Evolutionary conservation across 2,329 filamentous ascomycete genomes (phyloP).

Genomic region (Neocucurbitaria cava): DNA sequence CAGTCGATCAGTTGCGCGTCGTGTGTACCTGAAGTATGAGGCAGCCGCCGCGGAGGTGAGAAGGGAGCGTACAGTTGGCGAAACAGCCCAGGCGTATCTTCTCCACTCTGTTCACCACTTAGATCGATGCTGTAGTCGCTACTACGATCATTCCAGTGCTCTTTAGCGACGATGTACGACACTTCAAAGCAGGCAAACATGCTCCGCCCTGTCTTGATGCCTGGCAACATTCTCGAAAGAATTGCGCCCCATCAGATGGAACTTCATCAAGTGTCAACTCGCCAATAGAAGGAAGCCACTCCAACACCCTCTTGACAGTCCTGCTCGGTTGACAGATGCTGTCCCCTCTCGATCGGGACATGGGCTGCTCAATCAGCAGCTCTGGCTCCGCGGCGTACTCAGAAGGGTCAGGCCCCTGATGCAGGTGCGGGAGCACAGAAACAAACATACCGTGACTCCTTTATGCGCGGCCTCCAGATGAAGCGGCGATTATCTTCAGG

Average conservation of each 20-base stretch:
- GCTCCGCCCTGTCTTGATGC: constrained; percentile 34
- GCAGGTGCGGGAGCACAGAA: constrained; percentile 35
- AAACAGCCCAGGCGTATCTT: constrained; percentile 27
- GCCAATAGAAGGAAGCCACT: constrained; percentile 28
- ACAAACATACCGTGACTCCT: constrained; percentile 13
- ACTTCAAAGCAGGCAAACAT: constrained; percentile 11
- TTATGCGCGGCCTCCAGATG: constrained; percentile 21
- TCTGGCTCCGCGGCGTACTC: constrained; percentile 20
- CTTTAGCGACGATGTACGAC: constrained; percentile 10
- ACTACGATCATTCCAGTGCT: constrained; percentile 6
- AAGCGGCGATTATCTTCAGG: constrained; percentile 2
- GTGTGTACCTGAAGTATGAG: constrained; percentile 6
- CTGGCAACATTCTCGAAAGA: constrained; percentile 23
- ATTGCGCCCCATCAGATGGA: constrained; percentile 35
- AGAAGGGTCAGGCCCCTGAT: constrained; percentile 26
- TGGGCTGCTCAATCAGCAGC: constrained; percentile 29
- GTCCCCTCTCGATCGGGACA: constrained; percentile 23
- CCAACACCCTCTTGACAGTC: constrained; percentile 23
- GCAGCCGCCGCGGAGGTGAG: constrained; percentile 10
- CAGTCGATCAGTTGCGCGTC: constrained; percentile 11
- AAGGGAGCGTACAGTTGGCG: constrained; percentile 13
- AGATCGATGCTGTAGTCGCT: background rate
- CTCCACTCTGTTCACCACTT: constrained; percentile 15
- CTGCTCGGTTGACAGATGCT: constrained; percentile 16
- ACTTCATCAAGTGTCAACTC: constrained; percentile 10